Percentiles rank a stretch among this genome's conserved stretches.
phyloP scores from a whole-genome alignment of 163 green algal species.

The Chloromonas sp. region DNA sequence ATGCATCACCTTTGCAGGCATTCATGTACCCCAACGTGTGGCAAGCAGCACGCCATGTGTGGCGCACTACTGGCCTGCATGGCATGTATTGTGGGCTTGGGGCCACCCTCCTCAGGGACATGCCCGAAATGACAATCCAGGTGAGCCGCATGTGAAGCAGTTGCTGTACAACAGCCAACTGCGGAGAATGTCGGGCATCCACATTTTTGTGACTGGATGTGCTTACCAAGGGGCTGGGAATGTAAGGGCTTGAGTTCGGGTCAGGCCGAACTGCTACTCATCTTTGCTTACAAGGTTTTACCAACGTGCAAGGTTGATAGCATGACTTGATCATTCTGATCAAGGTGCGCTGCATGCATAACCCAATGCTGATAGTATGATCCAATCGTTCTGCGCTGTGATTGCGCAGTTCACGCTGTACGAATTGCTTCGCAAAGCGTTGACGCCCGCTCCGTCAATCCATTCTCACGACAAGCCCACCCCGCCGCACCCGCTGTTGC shows the following conservation, averaged over 20 bases:
- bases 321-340: too few relatives aligned
- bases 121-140: conserved; percentile 70
- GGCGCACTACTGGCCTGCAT: conserved; percentile 39
- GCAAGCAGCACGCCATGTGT: conserved; percentile 35
- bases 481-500: conserved; percentile 54
- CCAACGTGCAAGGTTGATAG: too few relatives aligned
- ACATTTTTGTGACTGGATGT: too few relatives aligned
- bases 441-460: background rate
- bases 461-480: background rate
- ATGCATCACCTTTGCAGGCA: conserved; percentile 20
- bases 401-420: conserved; percentile 52
- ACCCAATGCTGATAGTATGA: too few relatives aligned
- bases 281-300: too few relatives aligned
- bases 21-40: conserved; percentile 52
- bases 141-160: background rate
- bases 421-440: conserved; percentile 21
- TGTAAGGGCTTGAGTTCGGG: too few relatives aligned
- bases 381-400: too few relatives aligned
- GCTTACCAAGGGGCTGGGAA: too few relatives aligned
- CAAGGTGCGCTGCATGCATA: too few relatives aligned
- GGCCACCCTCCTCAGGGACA: conserved; percentile 67
- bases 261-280: too few relatives aligned
- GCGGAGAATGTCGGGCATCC: too few relatives aligned
- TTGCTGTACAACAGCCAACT: too few relatives aligned
- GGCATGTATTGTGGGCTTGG: conserved; percentile 68